Base-by-base conservation (phyloP, 2,329 filamentous ascomycete species). In the Hymenoscyphus linearis region DNA sequence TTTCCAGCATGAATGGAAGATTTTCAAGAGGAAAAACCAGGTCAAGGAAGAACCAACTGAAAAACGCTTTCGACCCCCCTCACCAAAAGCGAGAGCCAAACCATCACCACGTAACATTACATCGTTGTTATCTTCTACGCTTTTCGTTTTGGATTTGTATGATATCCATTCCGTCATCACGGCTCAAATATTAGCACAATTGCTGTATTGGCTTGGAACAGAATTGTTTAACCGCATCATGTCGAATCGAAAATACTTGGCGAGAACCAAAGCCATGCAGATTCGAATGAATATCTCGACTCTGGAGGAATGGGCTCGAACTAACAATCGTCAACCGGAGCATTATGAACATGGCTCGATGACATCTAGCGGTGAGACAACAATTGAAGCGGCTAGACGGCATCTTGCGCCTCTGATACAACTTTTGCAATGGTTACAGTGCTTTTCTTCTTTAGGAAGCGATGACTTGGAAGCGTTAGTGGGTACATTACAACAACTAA, bases 211-310 rank as follows among this genome's bases (percentile, higher is more conserved):
- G 95, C 82, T 99, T 16, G 90, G 93, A 6, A 91, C 93, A 0
- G 95, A 99, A 76, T 84, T 98, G 9, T 99, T 99, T 79, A 99
- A 99, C 75, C 89, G 93, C 62, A 90, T 99, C 74, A 96, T 99
- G 90, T 93, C 90, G 34, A 97, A 96, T 71, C 86, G 91, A 66
- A 93, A 93, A 73, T 99, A 97, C 71, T 81, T 99, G 10, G 93
- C 95, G 5, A 85, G 95, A 58, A 99, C 95, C 18, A 99, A 99
- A 75, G 95, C 95, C 3, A 99, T 99, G 95, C 95, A 99, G 74
- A 98, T 99, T 69, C 90, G 95, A 67, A 98, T 99, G 93, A 99
- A 99, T 73, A 86, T 99, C 6, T 98, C 95, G 0, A 88, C 87
- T 7, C 79, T 99, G 22, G 95, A 99, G 74, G 95, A 99, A 72